These are phyloP conservation scores for Saussurea involucrata DNA, from an alignment of 129 eudicot species.

Conservation along the genomic window DNA sequence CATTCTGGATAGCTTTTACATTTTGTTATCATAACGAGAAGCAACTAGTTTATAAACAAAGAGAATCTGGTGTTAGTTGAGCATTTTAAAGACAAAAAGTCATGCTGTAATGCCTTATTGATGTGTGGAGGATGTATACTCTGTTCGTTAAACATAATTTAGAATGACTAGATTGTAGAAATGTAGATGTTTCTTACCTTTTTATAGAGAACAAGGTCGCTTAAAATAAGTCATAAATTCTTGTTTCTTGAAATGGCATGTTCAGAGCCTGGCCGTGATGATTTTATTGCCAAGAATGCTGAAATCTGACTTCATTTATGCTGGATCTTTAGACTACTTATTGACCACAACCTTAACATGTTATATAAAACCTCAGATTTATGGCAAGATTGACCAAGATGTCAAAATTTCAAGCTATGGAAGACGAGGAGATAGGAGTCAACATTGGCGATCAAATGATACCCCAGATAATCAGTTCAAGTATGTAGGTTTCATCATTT, in stretches of 20 bases:
- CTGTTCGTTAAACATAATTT: not conserved
- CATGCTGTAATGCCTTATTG: not conserved
- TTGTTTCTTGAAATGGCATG: not conserved
- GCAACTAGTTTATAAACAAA: not conserved
- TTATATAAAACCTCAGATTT: no score
- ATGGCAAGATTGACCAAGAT: not conserved
- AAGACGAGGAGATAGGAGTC: no score
- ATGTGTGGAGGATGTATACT: not conserved
- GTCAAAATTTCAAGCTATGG: not conserved
- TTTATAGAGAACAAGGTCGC: not conserved
- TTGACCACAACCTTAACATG: not conserved
- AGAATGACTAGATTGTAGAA: not conserved
- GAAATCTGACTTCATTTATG: not conserved
- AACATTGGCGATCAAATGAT: no score
- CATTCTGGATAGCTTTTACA: not conserved
- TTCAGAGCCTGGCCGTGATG: not conserved
- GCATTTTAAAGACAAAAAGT: not conserved
- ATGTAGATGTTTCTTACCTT: not conserved
- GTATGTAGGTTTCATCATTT: no score
- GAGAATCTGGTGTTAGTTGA: not conserved
- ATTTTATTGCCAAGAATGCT: not conserved
- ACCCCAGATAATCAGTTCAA: no score
- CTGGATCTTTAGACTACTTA: not conserved
- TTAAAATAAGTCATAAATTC: not conserved
- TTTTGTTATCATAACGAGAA: not conserved